Conservation (phyloP, 2,329 filamentous ascomycete genomes). For the Cytospora leucostoma region DNA sequence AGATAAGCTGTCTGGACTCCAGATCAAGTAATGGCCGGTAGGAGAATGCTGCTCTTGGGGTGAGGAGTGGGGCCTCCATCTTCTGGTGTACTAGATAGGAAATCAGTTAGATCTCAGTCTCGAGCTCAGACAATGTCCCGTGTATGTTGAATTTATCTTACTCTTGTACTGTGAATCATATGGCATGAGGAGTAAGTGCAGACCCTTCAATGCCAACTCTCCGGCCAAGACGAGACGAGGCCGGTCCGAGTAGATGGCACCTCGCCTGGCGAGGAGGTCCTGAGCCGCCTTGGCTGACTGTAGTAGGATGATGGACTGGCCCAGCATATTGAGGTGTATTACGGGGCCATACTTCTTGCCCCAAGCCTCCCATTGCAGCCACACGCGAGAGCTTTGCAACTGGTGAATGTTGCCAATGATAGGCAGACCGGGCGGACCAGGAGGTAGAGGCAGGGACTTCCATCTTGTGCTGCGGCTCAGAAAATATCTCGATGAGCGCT, state of each 20-base stretch:
- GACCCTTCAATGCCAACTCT: conserved; percentile 3
- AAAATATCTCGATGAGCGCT: neutral
- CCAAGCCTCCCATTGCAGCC: conserved; percentile 27
- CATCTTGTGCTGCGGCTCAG: neutral
- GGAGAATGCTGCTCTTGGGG: conserved; percentile 4
- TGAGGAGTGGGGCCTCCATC: conserved; percentile 17
- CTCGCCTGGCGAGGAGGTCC: conserved; percentile 44
- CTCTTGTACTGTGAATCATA: conserved; percentile 18
- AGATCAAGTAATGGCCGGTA: conserved; percentile 16
- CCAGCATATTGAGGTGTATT: conserved; percentile 40
- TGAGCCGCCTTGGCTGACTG: conserved; percentile 41
- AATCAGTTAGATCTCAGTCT: conserved; percentile 6
- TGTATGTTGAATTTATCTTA: conserved; percentile 9
- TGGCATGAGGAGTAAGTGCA: conserved; percentile 18
- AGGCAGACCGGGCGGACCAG: conserved; percentile 18
- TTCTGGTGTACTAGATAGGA: conserved; percentile 18
- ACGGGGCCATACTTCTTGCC: conserved; percentile 33
- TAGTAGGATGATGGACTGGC: conserved; percentile 41
- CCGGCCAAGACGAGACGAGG: conserved; percentile 40
- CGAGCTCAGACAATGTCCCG: conserved; percentile 3
- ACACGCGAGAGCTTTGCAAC: conserved; percentile 3
- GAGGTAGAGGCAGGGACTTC: conserved; percentile 8
- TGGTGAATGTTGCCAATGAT: conserved; percentile 21
- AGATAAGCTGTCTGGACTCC: conserved; percentile 18
- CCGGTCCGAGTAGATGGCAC: conserved; percentile 43